Percentiles rank a stretch among this genome's conserved stretches.
phyloP scores from a whole-genome alignment of 2,329 filamentous ascomycete species.

The Grosmannia huntii region DNA sequence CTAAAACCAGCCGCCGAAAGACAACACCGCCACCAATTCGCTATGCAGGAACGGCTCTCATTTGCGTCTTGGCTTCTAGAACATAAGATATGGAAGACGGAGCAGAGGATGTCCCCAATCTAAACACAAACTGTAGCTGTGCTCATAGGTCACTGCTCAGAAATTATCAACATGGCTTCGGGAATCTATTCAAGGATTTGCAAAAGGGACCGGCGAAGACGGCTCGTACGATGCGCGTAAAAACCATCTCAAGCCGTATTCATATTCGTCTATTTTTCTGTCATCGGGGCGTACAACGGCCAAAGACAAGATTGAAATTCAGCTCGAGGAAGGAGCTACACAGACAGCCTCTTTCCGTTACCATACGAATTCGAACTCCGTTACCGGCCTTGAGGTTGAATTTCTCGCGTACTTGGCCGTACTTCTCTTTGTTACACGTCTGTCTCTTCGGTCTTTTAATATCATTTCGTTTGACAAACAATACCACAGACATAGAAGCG shows the following conservation, averaged over 20 bases:
- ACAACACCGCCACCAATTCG: not conserved
- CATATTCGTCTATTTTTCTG: no score
- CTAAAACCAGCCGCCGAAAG: not conserved
- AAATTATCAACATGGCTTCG: no score
- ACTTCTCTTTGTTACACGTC: not conserved
- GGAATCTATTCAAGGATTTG: no score
- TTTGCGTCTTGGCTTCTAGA: not conserved
- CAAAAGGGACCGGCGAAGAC: no score
- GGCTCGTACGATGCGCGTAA: no score
- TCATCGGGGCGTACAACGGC: no score
- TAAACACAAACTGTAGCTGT: no score
- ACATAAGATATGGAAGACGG: not conserved
- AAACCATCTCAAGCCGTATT: no score
- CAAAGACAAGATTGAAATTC: no score
- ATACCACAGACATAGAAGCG: not conserved
- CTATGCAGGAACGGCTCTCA: not conserved
- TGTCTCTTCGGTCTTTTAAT: not conserved
- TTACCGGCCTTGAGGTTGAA: not conserved
- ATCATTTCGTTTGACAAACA: not conserved
- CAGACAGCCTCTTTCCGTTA: conserved; percentile 1
- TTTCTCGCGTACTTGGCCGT: not conserved
- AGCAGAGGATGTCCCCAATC: no score
- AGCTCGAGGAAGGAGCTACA: not conserved
- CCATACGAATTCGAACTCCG: not conserved
- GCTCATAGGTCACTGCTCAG: no score